phyloP scores from a whole-genome alignment of 192 early-diverging fungal species.

The Coemansia sp. region DNA sequence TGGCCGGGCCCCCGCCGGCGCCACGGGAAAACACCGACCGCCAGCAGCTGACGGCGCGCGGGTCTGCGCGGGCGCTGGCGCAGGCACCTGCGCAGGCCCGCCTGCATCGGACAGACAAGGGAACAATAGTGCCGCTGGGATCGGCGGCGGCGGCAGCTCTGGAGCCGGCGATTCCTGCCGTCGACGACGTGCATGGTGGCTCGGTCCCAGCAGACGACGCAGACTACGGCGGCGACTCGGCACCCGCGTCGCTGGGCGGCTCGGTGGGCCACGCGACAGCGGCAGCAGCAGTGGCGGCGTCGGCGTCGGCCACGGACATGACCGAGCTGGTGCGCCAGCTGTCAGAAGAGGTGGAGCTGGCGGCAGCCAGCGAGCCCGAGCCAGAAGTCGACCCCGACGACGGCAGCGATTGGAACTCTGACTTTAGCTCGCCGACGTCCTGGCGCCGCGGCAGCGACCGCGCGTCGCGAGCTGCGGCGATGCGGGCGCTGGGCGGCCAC shows the following conservation, averaged over 20 bases:
- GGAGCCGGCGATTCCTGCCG: slow-evolving; percentile 30
- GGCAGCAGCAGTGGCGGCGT: neutral
- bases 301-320: slow-evolving; percentile 33
- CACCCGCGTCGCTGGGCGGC: slow-evolving; percentile 6
- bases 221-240: slow-evolving; percentile 3
- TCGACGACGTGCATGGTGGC: slow-evolving; percentile 36
- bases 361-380: slow-evolving; percentile 38
- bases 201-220: slow-evolving; percentile 20
- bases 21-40: neutral
- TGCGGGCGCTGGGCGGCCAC: slow-evolving; percentile 22
- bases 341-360: slow-evolving; percentile 19
- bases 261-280: neutral
- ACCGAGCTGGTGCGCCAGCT: slow-evolving; percentile 19
- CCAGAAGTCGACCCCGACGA: slow-evolving; percentile 42
- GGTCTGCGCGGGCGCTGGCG: slow-evolving; percentile 8
- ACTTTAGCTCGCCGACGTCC: slow-evolving; percentile 51
- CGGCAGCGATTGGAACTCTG: slow-evolving; percentile 51
- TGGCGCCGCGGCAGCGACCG: slow-evolving; percentile 42
- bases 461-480: slow-evolving; percentile 16
- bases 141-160: slow-evolving; percentile 22
- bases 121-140: slow-evolving; percentile 50
- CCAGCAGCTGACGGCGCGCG: neutral
- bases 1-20: slow-evolving; percentile 26
- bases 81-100: slow-evolving; percentile 32
- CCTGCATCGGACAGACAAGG: slow-evolving; percentile 38